Conservation (phyloP, 2,329 filamentous ascomycete genomes). For the Xylariaceae sp. region DNA sequence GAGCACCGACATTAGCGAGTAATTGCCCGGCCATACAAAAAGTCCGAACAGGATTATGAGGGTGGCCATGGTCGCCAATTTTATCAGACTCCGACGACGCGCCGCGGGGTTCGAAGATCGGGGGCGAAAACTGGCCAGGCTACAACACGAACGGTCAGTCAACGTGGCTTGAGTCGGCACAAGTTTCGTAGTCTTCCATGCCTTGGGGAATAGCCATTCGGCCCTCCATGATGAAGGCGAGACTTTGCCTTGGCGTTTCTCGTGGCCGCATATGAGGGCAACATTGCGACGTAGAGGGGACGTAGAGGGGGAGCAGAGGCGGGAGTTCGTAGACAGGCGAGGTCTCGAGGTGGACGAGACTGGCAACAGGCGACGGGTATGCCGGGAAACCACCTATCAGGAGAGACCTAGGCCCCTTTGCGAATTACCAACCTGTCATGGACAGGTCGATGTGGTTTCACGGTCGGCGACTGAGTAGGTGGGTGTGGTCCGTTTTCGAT, state of each 20-base stretch:
- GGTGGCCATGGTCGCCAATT: constrained; percentile 54
- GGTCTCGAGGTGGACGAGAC: constrained; percentile 6
- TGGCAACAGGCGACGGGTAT: constrained; percentile 10
- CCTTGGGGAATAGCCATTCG: constrained; percentile 75
- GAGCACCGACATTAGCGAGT: constrained; percentile 53
- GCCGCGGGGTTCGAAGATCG: constrained; percentile 66
- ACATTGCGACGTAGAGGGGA: constrained; percentile 41
- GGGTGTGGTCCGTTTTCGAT: no score
- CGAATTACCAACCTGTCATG: constrained; percentile 16
- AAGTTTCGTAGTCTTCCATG: no score
- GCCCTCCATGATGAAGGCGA: constrained; percentile 72
- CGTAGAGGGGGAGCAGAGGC: constrained; percentile 6
- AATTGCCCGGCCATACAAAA: constrained; percentile 67
- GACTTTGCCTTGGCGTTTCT: constrained; percentile 69
- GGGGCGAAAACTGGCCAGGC: constrained; percentile 69
- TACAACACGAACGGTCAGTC: no score
- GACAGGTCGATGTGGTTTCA: constrained; percentile 8
- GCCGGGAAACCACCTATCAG: constrained; percentile 16
- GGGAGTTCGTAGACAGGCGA: constrained; percentile 1
- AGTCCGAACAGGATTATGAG: constrained; percentile 62
- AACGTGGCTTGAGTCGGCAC: no score
- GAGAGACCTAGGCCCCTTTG: constrained; percentile 17
- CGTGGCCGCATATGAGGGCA: constrained; percentile 52
- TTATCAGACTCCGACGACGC: constrained; percentile 66
- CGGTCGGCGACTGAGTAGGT: background rate